phyloP scores from a whole-genome alignment of 345 rosid species.

The Abelmoschus esculentus region DNA sequence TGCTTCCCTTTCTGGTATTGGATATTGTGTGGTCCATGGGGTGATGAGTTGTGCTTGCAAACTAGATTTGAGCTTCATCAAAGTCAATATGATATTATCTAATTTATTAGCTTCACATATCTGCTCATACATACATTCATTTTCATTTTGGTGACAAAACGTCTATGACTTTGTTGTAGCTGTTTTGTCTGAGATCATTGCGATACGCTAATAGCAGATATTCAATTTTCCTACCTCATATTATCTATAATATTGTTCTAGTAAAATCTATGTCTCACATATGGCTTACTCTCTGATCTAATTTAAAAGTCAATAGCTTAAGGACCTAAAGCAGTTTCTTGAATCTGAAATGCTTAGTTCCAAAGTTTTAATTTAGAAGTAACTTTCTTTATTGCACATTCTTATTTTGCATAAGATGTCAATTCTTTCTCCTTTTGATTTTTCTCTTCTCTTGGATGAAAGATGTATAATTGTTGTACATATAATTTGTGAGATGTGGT shows the following conservation, averaged over 20 bases:
- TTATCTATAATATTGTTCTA: not conserved
- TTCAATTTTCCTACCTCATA: not conserved
- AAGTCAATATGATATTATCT: not conserved
- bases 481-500: not conserved
- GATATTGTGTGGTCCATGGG: not conserved
- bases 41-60: not conserved
- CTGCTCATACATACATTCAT: not conserved
- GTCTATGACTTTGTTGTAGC: not conserved
- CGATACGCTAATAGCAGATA: not conserved
- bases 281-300: not conserved
- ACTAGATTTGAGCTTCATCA: not conserved
- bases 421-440: not conserved
- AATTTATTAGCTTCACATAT: not conserved
- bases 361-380: not conserved
- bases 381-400: not conserved
- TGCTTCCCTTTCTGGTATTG: not conserved
- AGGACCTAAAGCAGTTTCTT: not conserved
- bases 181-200: not conserved
- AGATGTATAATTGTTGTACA: not conserved
- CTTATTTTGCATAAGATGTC: not conserved
- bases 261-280: not conserved
- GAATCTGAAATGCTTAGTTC: not conserved
- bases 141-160: not conserved
- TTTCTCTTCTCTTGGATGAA: not conserved
- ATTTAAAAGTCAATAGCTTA: not conserved